These are phyloP conservation scores for Chrysopogon serrulatus DNA, from an alignment of 176 grass and related monocot species.

Conservation along the genomic window DNA sequence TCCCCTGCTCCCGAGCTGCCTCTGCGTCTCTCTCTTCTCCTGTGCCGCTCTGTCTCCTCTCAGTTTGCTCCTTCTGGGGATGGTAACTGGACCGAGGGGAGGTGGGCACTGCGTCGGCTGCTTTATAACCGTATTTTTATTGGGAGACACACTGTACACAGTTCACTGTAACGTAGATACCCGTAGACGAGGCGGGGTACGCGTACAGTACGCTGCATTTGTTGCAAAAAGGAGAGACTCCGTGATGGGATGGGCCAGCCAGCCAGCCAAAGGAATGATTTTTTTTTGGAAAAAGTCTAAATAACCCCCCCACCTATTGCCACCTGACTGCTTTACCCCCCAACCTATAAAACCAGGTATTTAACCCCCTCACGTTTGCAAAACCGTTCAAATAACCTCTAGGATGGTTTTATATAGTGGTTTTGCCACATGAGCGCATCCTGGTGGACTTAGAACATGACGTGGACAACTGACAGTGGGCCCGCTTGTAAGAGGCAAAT, in stretches of 20 bases:
- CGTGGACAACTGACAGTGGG: too few relatives aligned
- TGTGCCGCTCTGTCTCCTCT: slow-evolving; percentile 15
- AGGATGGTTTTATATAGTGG: too few relatives aligned
- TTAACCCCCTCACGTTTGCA: too few relatives aligned
- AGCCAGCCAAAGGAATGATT: slow-evolving; percentile 3
- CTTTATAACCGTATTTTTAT: slow-evolving; percentile 44
- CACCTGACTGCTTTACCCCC: too few relatives aligned
- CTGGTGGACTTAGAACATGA: too few relatives aligned
- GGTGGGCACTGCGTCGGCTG: background rate
- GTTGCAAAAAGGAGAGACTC: background rate
- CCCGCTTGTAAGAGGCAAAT: too few relatives aligned
- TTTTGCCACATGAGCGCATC: too few relatives aligned
- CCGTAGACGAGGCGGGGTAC: background rate
- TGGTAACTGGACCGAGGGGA: slow-evolving; percentile 17
- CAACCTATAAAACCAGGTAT: too few relatives aligned
- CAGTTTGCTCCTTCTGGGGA: slow-evolving; percentile 3
- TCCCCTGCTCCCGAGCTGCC: background rate
- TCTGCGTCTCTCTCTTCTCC: background rate
- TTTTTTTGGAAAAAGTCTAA: too few relatives aligned
- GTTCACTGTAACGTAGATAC: background rate
- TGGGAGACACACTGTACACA: background rate
- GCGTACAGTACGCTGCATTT: background rate
- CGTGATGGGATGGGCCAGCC: background rate
- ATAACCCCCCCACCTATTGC: too few relatives aligned
- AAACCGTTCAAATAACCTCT: too few relatives aligned